Evolutionary conservation across 345 rosid species (phyloP).

Genomic region (Salix dunnii): DNA sequence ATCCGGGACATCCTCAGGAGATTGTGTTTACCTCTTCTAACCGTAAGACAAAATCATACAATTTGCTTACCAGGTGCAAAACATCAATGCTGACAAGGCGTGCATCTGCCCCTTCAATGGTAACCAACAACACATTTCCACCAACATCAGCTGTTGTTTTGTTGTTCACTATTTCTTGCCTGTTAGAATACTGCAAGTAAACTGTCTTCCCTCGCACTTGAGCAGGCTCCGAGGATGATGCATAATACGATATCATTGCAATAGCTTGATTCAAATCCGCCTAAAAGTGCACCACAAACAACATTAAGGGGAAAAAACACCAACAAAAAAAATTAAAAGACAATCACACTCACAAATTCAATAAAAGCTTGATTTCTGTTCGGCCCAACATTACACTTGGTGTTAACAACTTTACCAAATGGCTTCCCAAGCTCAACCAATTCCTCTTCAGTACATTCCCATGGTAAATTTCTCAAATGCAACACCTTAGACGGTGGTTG

Average conservation of each 20-base stretch:
- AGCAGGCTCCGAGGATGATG: conserved; percentile 97
- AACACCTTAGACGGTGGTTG: conserved; percentile 99
- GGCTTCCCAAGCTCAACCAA: conserved; percentile 94
- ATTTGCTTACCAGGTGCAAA: conserved; percentile 80
- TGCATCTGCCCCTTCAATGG: conserved; percentile 92
- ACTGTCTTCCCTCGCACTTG: conserved; percentile 99
- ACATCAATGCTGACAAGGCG: conserved; percentile 98
- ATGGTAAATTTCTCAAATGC: conserved; percentile 94
- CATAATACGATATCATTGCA: conserved; percentile 92
- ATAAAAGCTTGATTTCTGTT: conserved; percentile 97
- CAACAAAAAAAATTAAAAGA: background rate
- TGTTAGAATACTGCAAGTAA: conserved; percentile 92
- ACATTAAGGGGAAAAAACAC: background rate
- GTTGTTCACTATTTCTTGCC: conserved; percentile 98
- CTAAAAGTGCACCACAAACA: conserved; percentile 31
- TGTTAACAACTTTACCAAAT: conserved; percentile 89
- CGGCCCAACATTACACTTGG: conserved; percentile 99
- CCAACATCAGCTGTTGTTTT: conserved; percentile 97
- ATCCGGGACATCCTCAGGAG: conserved; percentile 31
- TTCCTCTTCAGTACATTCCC: conserved; percentile 99
- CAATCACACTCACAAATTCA: conserved; percentile 70
- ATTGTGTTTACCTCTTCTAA: conserved; percentile 36
- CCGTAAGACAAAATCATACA: conserved; percentile 21
- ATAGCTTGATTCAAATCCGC: conserved; percentile 97
- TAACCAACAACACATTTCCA: conserved; percentile 89